Evolutionary conservation across 1,284 basidiomycete genomes (phyloP), one percentile per base, ranked within the genome.

Genomic region (Flammula alnicola): DNA sequence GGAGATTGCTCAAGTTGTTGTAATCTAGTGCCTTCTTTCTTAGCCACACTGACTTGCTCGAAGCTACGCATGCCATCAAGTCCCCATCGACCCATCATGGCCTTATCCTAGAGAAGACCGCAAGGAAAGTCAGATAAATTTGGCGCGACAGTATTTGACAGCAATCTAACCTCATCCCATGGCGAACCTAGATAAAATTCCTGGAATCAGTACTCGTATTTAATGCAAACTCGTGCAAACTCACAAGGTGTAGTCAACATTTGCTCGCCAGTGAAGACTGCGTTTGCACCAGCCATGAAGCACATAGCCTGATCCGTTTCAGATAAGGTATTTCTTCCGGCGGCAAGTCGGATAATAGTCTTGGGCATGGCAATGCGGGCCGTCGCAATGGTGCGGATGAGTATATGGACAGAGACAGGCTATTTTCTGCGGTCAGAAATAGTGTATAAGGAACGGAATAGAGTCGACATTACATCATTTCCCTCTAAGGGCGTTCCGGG

Each of bases 241-340:
- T 71, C 61, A 88, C 89, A 95, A 38, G 96, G 95, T 10, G 96
- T 98, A 5, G 96, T 99, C 56, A 99, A 71, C 96, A 98, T 98
- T 63, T 88, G 80, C 66, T 98, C 94, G 33, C 96, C 96, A 14
- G 96, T 99, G 68, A 99, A 99, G 57, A 98, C 90, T 31, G 96
- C 96, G 65, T 99, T 99, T 39, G 96, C 96, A 40, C 96, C 96
- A 4, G 96, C 95, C 86, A 98, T 90, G 75, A 98, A 99, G 63
- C 93, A 94, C 91, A 99, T 95, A 10, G 89, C 93, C 61, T 98
- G 96, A 70, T 98, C 92, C 5, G 91, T 81, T 74, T 99, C 96
- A 56, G 79, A 80, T 64, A 98, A 85, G 3, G 86, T 91, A 67
- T 95, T 94, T 62, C 96, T 79, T 41, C 96, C 96, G 12, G 96